Conservation (phyloP, 345 rosid genomes). For the Lepidium africanum region DNA sequence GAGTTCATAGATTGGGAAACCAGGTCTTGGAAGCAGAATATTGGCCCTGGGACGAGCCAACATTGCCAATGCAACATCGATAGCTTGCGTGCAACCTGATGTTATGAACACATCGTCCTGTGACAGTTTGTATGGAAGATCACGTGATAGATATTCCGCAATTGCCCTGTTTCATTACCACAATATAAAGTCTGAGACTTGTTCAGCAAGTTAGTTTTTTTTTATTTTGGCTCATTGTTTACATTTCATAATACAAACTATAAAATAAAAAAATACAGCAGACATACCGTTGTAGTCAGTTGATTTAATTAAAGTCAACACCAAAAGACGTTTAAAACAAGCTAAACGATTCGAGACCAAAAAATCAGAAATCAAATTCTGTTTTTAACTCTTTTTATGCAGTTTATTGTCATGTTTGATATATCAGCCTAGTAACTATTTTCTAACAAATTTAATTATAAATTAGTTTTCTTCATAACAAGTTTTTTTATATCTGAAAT, state of each 20-base stretch:
- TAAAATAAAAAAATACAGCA: background rate
- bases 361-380: background rate
- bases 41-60: conserved; percentile 74
- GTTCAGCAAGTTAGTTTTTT: background rate
- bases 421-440: too few species aligned
- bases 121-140: conserved; percentile 78
- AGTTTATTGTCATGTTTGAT: background rate
- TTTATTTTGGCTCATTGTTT: background rate
- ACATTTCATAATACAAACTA: background rate
- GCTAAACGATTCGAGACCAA: background rate
- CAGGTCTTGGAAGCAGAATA: conserved; percentile 77
- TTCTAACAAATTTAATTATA: background rate
- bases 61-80: conserved; percentile 81
- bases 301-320: too few species aligned
- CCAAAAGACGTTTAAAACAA: background rate
- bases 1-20: conserved; percentile 88
- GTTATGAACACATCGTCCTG: conserved; percentile 77
- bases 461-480: too few species aligned
- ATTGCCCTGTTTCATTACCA: conserved; percentile 48
- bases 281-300: background rate
- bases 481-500: too few species aligned
- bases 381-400: background rate
- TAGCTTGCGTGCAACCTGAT: conserved; percentile 94
- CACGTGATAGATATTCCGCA: conserved; percentile 65
- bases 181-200: conserved; percentile 1